phyloP scores from a whole-genome alignment of 2,329 filamentous ascomycete genomes.

The Neonectria faginata region DNA sequence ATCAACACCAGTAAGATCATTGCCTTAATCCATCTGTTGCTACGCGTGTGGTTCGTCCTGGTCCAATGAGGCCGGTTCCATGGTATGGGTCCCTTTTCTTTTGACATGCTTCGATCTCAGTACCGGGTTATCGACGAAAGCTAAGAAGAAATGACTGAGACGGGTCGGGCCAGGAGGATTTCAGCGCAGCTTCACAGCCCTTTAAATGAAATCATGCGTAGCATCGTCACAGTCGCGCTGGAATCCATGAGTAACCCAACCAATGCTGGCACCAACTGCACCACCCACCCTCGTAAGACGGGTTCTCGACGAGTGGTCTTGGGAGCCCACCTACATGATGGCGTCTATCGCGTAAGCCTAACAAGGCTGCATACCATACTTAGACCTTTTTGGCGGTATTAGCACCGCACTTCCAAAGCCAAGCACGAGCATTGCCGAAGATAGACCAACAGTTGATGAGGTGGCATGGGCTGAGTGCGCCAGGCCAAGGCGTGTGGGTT shows the following conservation, averaged over 20 bases:
- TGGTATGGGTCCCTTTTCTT: constrained; percentile 6
- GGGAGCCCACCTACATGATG: not conserved
- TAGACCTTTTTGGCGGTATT: not conserved
- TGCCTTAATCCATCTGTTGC: constrained; percentile 16
- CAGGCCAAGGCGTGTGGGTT: not conserved
- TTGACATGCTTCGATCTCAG: constrained; percentile 11
- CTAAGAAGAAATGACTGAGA: not conserved
- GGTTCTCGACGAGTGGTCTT: not conserved
- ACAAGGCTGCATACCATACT: not conserved
- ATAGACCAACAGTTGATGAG: not conserved
- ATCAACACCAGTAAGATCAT: constrained; percentile 12
- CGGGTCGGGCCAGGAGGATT: not conserved
- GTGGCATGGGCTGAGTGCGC: not conserved
- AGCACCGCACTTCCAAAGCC: not conserved
- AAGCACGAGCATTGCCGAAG: not conserved
- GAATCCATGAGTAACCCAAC: not conserved
- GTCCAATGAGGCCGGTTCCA: constrained; percentile 20
- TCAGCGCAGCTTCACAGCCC: not conserved
- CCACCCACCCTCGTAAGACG: not conserved
- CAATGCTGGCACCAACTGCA: not conserved
- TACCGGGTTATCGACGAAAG: not conserved
- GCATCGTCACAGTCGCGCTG: not conserved
- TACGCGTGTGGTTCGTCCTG: constrained; percentile 16
- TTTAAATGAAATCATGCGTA: not conserved
- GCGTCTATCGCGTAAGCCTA: not conserved